phyloP scores from a whole-genome alignment of 768 basidiomycete species.

The Auricularia heimuer region DNA sequence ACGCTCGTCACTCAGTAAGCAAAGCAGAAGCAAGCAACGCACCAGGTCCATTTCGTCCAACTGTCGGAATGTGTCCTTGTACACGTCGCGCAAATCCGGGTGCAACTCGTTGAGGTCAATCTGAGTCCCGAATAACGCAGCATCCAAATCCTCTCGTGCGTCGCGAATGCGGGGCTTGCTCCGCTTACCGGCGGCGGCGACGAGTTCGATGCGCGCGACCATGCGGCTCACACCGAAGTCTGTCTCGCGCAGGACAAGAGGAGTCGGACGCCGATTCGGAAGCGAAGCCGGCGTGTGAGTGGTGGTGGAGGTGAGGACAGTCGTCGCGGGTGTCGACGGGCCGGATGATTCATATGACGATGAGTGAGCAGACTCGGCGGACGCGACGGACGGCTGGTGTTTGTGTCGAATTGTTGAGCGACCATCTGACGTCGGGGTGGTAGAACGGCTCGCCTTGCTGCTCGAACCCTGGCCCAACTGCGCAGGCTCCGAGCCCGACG shows the following conservation, averaged over 20 bases:
- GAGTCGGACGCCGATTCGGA: slow-evolving; percentile 28
- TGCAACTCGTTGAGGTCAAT: slow-evolving; percentile 56
- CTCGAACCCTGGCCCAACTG: neutral
- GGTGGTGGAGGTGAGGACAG: slow-evolving; percentile 20
- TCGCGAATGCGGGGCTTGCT: slow-evolving; percentile 31
- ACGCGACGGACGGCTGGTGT: slow-evolving; percentile 64
- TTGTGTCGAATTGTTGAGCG: slow-evolving; percentile 30
- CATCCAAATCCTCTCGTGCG: slow-evolving; percentile 50
- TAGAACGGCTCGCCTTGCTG: slow-evolving; percentile 5
- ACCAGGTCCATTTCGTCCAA: slow-evolving; percentile 78
- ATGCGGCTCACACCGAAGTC: slow-evolving; percentile 82
- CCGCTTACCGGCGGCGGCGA: slow-evolving; percentile 29
- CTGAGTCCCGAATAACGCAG: slow-evolving; percentile 52
- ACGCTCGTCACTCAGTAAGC: neutral
- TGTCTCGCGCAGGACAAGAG: slow-evolving; percentile 31
- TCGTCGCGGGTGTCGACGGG: slow-evolving; percentile 12
- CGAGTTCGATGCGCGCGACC: slow-evolving; percentile 78
- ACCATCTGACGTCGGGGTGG: slow-evolving; percentile 6
- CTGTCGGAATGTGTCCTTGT: slow-evolving; percentile 57
- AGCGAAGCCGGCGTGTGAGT: slow-evolving; percentile 39
- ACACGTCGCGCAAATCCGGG: slow-evolving; percentile 62
- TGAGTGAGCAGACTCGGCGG: slow-evolving; percentile 45
- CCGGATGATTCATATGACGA: slow-evolving; percentile 6
- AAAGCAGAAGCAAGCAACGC: slow-evolving; percentile 5
- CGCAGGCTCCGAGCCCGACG: neutral